phyloP scores from a whole-genome alignment of 345 rosid species.

The Lepidium africanum region DNA sequence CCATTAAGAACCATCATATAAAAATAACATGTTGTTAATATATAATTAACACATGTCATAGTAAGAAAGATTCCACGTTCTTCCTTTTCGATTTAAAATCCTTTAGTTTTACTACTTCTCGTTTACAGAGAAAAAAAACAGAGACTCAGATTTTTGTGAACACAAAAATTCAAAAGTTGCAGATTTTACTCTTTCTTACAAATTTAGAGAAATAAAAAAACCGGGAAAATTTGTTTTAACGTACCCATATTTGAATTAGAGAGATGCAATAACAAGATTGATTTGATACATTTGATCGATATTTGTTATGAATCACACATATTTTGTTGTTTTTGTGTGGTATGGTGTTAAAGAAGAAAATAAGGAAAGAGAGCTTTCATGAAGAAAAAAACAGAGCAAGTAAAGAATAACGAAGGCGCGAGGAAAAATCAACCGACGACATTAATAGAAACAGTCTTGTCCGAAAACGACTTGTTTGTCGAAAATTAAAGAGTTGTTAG shows the following conservation, averaged over 20 bases:
- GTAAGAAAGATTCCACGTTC: constrained; percentile 27
- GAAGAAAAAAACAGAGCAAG: constrained; percentile 3
- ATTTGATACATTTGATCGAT: neutral
- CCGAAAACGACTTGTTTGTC: constrained; percentile 14
- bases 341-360: constrained; percentile 4
- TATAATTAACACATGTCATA: constrained; percentile 4
- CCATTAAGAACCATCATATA: neutral
- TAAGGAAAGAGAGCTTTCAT: constrained; percentile 22
- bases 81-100: constrained; percentile 14
- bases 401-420: neutral
- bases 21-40: constrained; percentile 3
- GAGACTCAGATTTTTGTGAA: neutral
- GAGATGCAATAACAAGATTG: neutral
- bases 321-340: neutral
- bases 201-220: neutral
- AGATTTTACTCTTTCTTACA: neutral
- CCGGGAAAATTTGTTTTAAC: neutral
- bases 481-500: neutral
- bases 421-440: constrained; percentile 21
- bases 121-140: constrained; percentile 29
- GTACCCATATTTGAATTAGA: neutral
- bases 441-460: neutral
- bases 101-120: neutral
- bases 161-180: neutral
- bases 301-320: too few relatives aligned